Conservation (phyloP, 1,284 basidiomycete species). For the Irpex sp. region DNA sequence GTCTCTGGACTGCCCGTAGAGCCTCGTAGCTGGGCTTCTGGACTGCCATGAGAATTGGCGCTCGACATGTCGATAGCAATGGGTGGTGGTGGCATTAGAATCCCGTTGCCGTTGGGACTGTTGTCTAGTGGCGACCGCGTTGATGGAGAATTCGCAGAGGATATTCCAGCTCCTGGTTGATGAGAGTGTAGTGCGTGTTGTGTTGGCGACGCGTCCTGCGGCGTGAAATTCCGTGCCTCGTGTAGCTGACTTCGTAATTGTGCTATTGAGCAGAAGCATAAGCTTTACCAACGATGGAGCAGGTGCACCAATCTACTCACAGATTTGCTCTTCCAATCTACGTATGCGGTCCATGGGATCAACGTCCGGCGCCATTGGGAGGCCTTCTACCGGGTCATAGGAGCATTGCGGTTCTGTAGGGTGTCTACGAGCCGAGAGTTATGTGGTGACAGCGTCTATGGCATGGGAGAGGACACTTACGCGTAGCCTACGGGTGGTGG, state of each 20-base stretch:
- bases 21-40: slow-evolving; percentile 41
- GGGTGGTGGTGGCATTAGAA: slow-evolving; percentile 43
- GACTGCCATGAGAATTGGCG: slow-evolving; percentile 37
- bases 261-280: slow-evolving; percentile 37
- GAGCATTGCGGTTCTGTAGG: slow-evolving; percentile 76
- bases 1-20: slow-evolving; percentile 51
- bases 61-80: slow-evolving; percentile 39
- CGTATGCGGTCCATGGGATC: slow-evolving; percentile 74
- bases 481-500: slow-evolving; percentile 76
- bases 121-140: slow-evolving; percentile 19
- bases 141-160: slow-evolving; percentile 13
- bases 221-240: slow-evolving; percentile 42
- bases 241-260: slow-evolving; percentile 60
- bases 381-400: slow-evolving; percentile 80
- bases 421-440: slow-evolving; percentile 45
- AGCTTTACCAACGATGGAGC: not conserved
- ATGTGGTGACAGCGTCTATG: slow-evolving; percentile 6
- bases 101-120: slow-evolving; percentile 27
- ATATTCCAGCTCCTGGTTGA: slow-evolving; percentile 21
- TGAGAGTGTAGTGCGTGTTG: slow-evolving; percentile 24
- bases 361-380: slow-evolving; percentile 67
- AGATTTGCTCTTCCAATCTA: slow-evolving; percentile 73
- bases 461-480: slow-evolving; percentile 38
- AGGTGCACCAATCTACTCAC: slow-evolving; percentile 35
- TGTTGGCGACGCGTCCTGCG: slow-evolving; percentile 38